phyloP scores from a whole-genome alignment of 306 rosid genomes.

The Dryas alaskensis region DNA sequence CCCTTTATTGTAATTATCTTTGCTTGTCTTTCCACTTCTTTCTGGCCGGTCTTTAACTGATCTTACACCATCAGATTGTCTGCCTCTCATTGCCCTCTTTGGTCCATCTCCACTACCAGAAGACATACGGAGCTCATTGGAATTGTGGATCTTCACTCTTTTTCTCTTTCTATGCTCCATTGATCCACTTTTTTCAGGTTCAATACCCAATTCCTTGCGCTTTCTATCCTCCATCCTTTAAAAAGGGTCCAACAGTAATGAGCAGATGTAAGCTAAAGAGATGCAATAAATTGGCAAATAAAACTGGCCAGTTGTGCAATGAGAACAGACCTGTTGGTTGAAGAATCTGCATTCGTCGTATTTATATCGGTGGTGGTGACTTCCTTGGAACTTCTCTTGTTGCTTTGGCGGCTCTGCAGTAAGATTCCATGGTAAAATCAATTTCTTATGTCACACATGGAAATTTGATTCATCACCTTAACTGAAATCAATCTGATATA shows the following conservation, averaged over 20 bases:
- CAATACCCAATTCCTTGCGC: constrained; percentile 28
- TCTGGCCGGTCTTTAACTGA: constrained; percentile 28
- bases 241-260: not conserved
- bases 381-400: constrained; percentile 44
- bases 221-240: constrained; percentile 48
- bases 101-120: constrained; percentile 25
- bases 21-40: constrained; percentile 23
- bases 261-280: not conserved
- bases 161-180: constrained; percentile 38
- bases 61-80: constrained; percentile 32
- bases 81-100: constrained; percentile 35
- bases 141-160: constrained; percentile 34
- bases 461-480: constrained; percentile 3
- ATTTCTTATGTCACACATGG: not conserved
- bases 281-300: not conserved
- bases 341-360: constrained; percentile 38
- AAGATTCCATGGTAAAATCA: constrained; percentile 9
- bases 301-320: constrained; percentile 4
- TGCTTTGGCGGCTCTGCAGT: constrained; percentile 70
- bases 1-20: constrained; percentile 28
- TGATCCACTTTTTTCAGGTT: constrained; percentile 27
- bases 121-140: constrained; percentile 20
- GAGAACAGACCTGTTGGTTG: constrained; percentile 47
- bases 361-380: constrained; percentile 30
- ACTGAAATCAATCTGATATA: not conserved